Evolutionary conservation across 306 rosid species (phyloP).

Genomic region (Mimosa bimucronata): DNA sequence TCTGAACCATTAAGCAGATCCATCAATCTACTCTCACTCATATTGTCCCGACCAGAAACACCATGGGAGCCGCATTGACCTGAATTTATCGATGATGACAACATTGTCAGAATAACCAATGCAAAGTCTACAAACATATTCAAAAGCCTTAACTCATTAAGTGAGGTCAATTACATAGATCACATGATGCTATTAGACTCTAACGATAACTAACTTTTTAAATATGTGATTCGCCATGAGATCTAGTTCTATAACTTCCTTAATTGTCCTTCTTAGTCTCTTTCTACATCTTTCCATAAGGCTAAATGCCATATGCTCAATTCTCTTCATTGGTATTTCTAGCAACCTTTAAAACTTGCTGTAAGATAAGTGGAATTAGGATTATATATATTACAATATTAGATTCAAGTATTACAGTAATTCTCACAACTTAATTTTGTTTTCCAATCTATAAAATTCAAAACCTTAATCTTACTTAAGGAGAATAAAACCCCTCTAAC

Average conservation of each 20-base stretch:
- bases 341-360: not conserved
- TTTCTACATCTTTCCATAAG: not conserved
- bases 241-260: not conserved
- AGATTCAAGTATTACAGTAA: too few species aligned
- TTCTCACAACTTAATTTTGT: too few species aligned
- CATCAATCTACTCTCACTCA: conserved; percentile 78
- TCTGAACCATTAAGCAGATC: conserved; percentile 92
- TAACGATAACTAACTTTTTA: not conserved
- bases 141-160: not conserved
- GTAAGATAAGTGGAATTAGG: not conserved
- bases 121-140: not conserved
- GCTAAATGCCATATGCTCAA: too few species aligned
- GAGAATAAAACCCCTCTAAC: too few species aligned
- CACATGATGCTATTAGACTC: not conserved
- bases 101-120: conserved; percentile 21
- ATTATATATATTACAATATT: too few species aligned
- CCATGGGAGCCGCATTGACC: conserved; percentile 90
- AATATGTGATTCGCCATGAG: not conserved
- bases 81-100: conserved; percentile 36
- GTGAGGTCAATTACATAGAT: not conserved
- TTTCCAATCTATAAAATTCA: too few species aligned
- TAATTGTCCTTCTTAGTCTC: not conserved
- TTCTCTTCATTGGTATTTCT: not conserved
- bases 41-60: conserved; percentile 63
- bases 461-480: too few species aligned